Conservation (phyloP, 2,329 filamentous ascomycete genomes). For the Rhynchosporium secalis region DNA sequence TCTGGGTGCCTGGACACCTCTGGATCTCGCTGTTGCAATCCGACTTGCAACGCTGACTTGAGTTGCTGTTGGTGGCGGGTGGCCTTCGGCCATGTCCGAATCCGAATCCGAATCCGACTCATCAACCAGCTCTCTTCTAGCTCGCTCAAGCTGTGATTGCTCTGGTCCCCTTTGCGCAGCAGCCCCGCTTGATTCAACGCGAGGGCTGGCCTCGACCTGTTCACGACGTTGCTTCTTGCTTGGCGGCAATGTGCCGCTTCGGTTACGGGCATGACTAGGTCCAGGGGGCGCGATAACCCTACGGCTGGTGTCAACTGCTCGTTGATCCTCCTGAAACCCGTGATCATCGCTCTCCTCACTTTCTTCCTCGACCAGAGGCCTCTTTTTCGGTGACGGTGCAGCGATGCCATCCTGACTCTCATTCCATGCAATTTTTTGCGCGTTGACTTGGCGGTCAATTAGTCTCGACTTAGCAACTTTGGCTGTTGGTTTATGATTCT, state of each 20-base stretch:
- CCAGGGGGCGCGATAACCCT: slow-evolving; percentile 14
- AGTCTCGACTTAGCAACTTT: slow-evolving; percentile 21
- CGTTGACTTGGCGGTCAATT: slow-evolving; percentile 29
- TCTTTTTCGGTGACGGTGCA: slow-evolving; percentile 13
- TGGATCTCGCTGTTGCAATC: slow-evolving; percentile 2
- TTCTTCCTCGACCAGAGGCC: slow-evolving; percentile 1
- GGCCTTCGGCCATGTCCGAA: slow-evolving; percentile 18
- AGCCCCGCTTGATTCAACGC: slow-evolving; percentile 26
- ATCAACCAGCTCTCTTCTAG: not conserved
- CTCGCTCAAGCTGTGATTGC: not conserved
- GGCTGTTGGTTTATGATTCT: slow-evolving; percentile 28
- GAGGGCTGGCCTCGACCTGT: not conserved
- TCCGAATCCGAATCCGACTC: not conserved
- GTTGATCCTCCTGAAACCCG: slow-evolving; percentile 32
- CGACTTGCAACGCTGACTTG: slow-evolving; percentile 21
- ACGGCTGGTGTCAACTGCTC: slow-evolving; percentile 25
- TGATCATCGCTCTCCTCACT: slow-evolving; percentile 29
- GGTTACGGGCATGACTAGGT: slow-evolving; percentile 7
- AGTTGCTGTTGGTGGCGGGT: slow-evolving; percentile 17
- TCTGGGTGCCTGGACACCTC: not conserved
- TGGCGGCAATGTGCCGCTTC: slow-evolving; percentile 7
- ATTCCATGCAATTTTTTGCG: slow-evolving; percentile 27
- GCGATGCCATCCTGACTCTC: slow-evolving; percentile 21
- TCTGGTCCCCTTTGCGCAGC: slow-evolving; percentile 10
- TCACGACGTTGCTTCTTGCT: slow-evolving; percentile 13